Evolutionary conservation across 176 grass and related monocot species (phyloP), one percentile per base, ranked within the genome.

Genomic region (Aegilops umbellulata): DNA sequence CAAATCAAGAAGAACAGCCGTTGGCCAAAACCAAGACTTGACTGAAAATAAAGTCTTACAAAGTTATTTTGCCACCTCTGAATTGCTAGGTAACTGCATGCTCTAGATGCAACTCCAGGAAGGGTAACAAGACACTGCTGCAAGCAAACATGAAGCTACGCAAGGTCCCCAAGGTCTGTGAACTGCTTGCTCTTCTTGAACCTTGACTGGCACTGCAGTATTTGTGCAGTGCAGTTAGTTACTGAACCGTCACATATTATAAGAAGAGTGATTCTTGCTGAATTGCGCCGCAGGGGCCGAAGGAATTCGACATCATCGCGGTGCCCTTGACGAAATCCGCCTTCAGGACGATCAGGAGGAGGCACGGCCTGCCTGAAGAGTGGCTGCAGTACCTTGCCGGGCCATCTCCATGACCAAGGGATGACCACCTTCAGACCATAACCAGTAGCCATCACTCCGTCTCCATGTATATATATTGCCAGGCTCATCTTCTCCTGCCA

Each of bases 81-180:
- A 86, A 82, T 23, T 86, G n/a, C 26, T 72, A 98, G 97, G 97
- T 98, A n/a, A 86, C 94, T 42, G 97, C 97, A 34, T 98, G 97
- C 78, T 80, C 83, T 32, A 91, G 86, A 91, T 98, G 97, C 72
- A 98, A 98, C 88, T 95, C 90, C 47, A 95, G 84, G 87, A 98
- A 98, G 73, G 95, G 95, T 16, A 82, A 88, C 87, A 98, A 98
- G 77, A 95, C 91, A 39, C 35, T 91, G 14, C 84, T 92, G 82
- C 91, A 98, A 72, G 88, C 90, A 86, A 95, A 91, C 47, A 95
- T 98, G 90, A 94, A 83, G 74, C 69, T 98, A 75, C 87, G 78
- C 60, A 95, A 92, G 83, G 58, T 44, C 23, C 97, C 97, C 66
- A 95, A 94, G 87, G 97, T 95, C 19, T 38, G 89, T 22, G 22